Conservation (phyloP, 768 basidiomycete species). For the Trametes cingulata region DNA sequence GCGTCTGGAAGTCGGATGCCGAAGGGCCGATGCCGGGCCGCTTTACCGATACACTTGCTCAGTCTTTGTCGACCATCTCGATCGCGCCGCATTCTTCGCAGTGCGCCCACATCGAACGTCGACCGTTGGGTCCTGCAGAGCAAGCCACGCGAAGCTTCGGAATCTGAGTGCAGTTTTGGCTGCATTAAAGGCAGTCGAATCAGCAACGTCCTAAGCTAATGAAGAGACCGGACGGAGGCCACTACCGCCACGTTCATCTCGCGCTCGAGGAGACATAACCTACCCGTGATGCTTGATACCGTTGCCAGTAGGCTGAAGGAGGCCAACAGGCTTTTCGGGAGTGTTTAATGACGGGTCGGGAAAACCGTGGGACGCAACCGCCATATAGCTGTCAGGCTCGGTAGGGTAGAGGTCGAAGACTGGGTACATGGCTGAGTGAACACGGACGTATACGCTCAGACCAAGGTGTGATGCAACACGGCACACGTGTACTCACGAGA, state of each 20-base stretch:
- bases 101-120: conserved; percentile 83
- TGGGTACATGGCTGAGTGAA: conserved; percentile 48
- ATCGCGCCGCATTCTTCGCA: conserved; percentile 89
- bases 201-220: background rate
- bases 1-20: background rate
- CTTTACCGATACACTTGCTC: conserved; percentile 12
- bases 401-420: conserved; percentile 64
- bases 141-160: conserved; percentile 83
- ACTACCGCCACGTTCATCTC: background rate
- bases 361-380: conserved; percentile 43
- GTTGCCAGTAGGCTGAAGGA: conserved; percentile 63
- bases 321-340: conserved; percentile 51
- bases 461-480: background rate
- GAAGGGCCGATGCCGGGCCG: background rate
- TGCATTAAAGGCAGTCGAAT: conserved; percentile 29
- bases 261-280: conserved; percentile 26
- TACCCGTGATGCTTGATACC: conserved; percentile 74
- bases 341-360: conserved; percentile 36
- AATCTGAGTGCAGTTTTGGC: conserved; percentile 73
- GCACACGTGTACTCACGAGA: conserved; percentile 26
- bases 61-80: conserved; percentile 82
- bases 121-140: conserved; percentile 65
- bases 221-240: background rate
- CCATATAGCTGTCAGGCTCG: conserved; percentile 47
- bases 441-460: background rate